Percentiles rank a stretch among this genome's conserved stretches.
These are phyloP conservation scores for Globisporangium splendens DNA, from an alignment of 352 stramenopile genomes.

Conservation along the genomic window DNA sequence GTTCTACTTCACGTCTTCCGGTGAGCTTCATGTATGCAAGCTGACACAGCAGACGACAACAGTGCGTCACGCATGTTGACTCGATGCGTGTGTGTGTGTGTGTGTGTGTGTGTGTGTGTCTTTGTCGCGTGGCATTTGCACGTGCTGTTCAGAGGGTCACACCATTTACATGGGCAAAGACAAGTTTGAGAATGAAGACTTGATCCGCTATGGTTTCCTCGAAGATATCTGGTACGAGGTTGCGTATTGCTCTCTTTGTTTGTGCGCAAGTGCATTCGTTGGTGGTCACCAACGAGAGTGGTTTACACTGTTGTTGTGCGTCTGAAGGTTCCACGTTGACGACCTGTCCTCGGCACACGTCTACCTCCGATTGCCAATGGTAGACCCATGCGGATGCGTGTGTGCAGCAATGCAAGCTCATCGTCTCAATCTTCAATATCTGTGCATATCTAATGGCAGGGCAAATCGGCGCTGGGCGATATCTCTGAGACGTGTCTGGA, in stretches of 20 bases:
- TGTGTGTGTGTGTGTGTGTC: background rate
- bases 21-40: slow-evolving; percentile 22
- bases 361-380: slow-evolving; percentile 93
- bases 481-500: slow-evolving; percentile 80
- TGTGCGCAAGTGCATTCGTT: background rate
- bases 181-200: slow-evolving; percentile 99
- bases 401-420: background rate
- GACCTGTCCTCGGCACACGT: slow-evolving; percentile 98
- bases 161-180: slow-evolving; percentile 98
- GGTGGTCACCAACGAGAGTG: background rate
- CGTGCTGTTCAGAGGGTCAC: slow-evolving; percentile 88
- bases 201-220: slow-evolving; percentile 96
- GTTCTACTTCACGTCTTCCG: slow-evolving; percentile 84
- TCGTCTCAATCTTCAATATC: background rate
- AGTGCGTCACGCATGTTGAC: background rate
- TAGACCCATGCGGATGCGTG: slow-evolving; percentile 15
- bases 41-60: background rate
- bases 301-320: background rate
- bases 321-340: slow-evolving; percentile 95
- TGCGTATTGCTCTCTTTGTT: background rate
- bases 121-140: no score
- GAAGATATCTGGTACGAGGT: slow-evolving; percentile 90
- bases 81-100: background rate
- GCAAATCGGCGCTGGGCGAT: slow-evolving; percentile 69
- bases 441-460: slow-evolving; percentile 26